Conservation (phyloP, 2,329 filamentous ascomycete species). For the Xylaria sp. region DNA sequence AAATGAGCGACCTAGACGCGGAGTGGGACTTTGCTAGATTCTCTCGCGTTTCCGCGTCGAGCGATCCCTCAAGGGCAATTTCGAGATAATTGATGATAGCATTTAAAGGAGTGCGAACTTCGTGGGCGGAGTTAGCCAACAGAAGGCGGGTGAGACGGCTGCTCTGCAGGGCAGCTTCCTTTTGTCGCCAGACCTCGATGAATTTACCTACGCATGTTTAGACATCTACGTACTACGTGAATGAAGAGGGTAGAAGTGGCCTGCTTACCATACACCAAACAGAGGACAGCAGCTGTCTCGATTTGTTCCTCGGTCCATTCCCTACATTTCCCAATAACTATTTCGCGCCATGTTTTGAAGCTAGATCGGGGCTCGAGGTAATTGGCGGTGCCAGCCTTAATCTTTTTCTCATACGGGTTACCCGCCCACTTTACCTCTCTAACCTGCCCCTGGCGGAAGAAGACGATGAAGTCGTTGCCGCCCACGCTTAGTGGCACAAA, state of each 20-base stretch:
- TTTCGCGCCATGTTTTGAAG: slow-evolving; percentile 85
- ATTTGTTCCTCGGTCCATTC: slow-evolving; percentile 92
- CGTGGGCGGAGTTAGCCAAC: slow-evolving; percentile 88
- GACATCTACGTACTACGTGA: background rate
- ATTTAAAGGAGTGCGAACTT: slow-evolving; percentile 90
- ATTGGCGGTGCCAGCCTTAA: slow-evolving; percentile 76
- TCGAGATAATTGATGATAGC: slow-evolving; percentile 96
- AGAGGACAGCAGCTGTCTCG: slow-evolving; percentile 88
- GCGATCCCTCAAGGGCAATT: slow-evolving; percentile 82
- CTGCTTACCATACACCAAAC: slow-evolving; percentile 80
- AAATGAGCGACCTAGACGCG: slow-evolving; percentile 90
- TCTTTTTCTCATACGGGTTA: slow-evolving; percentile 83
- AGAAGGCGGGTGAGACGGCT: slow-evolving; percentile 83
- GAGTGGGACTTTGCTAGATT: slow-evolving; percentile 87
- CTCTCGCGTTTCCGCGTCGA: slow-evolving; percentile 86
- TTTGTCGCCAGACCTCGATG: slow-evolving; percentile 93
- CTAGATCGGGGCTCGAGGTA: slow-evolving; percentile 83
- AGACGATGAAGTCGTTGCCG: slow-evolving; percentile 88
- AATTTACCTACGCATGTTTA: slow-evolving; percentile 66
- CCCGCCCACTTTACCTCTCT: slow-evolving; percentile 87
- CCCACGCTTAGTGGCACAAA: slow-evolving; percentile 82
- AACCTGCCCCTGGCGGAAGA: slow-evolving; percentile 82
- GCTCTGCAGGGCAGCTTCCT: slow-evolving; percentile 83
- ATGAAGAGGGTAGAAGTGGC: background rate
- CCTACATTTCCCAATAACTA: slow-evolving; percentile 80